phyloP scores from a whole-genome alignment of 2,329 filamentous ascomycete genomes.

The Scytalidium lignicola region DNA sequence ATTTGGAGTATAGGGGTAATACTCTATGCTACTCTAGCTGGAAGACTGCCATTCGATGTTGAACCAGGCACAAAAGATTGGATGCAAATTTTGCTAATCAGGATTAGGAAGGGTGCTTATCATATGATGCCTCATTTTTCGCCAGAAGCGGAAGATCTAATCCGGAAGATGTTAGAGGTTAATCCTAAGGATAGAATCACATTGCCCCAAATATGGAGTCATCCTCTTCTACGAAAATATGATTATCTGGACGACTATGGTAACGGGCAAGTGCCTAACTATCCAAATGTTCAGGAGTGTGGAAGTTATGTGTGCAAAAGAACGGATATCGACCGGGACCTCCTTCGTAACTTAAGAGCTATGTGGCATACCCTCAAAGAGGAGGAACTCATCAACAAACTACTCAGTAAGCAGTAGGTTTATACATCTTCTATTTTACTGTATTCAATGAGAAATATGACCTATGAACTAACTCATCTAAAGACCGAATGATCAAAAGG shows the following conservation, averaged over 20 bases:
- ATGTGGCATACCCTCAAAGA: conserved; percentile 86
- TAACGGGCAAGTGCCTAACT: conserved; percentile 40
- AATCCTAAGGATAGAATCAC: conserved; percentile 75
- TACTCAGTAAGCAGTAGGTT: conserved; percentile 61
- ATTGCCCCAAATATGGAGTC: conserved; percentile 77
- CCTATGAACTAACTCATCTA: neutral
- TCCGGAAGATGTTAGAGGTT: conserved; percentile 71
- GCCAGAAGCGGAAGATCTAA: conserved; percentile 68
- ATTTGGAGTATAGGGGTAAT: conserved; percentile 94
- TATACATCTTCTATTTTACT: neutral
- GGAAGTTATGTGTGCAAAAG: conserved; percentile 52
- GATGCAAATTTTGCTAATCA: conserved; percentile 55
- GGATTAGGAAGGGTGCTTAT: conserved; percentile 56
- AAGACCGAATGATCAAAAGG: conserved; percentile 82
- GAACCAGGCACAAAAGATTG: conserved; percentile 25
- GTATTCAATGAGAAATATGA: too few relatives aligned
- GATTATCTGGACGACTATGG: conserved; percentile 61
- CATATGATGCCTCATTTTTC: conserved; percentile 59
- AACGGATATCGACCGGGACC: conserved; percentile 71
- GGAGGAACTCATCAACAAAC: conserved; percentile 61
- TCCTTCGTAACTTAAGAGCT: conserved; percentile 80
- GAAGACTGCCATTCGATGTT: conserved; percentile 75
- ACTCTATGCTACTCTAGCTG: conserved; percentile 80
- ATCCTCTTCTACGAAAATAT: conserved; percentile 82
- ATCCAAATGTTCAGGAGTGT: conserved; percentile 55